Conservation (phyloP, 495 filamentous ascomycete species). For the Barbatosphaeria neglecta region DNA sequence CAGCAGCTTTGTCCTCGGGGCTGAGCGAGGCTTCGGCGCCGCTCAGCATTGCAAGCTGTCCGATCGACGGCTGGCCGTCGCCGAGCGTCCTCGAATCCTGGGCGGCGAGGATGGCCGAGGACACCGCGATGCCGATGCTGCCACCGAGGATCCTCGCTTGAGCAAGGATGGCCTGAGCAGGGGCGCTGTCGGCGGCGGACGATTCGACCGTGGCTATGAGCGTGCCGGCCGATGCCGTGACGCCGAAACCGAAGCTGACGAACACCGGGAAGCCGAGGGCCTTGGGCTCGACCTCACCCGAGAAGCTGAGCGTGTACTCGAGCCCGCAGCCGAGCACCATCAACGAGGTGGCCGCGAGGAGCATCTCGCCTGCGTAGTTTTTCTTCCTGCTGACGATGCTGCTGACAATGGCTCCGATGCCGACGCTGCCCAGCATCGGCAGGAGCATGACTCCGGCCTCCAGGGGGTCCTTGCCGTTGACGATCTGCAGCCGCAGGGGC, state of each 20-base stretch:
- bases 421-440: slow-evolving; percentile 38
- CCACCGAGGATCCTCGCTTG: slow-evolving; percentile 42
- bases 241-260: slow-evolving; percentile 34
- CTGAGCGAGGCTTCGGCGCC: not conserved
- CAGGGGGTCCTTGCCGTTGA: slow-evolving; percentile 35
- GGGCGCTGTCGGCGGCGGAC: slow-evolving; percentile 25
- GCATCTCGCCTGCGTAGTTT: slow-evolving; percentile 21
- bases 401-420: slow-evolving; percentile 33
- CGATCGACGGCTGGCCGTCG: slow-evolving; percentile 6
- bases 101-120: slow-evolving; percentile 30
- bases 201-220: slow-evolving; percentile 21
- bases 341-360: slow-evolving; percentile 17
- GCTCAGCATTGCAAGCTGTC: slow-evolving; percentile 13
- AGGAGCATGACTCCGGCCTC: slow-evolving; percentile 48
- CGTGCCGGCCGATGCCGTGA: slow-evolving; percentile 25
- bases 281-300: slow-evolving; percentile 16
- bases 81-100: slow-evolving; percentile 9
- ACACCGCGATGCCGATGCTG: slow-evolving; percentile 39
- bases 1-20: slow-evolving; percentile 4
- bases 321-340: slow-evolving; percentile 29
- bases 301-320: slow-evolving; percentile 20
- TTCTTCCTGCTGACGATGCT: slow-evolving; percentile 23
- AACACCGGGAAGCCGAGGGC: slow-evolving; percentile 32
- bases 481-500: slow-evolving; percentile 46
- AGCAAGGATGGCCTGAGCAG: slow-evolving; percentile 39